A percentile compares a stretch with the other conserved stretches of the same genome.
phyloP scores from a whole-genome alignment of 1,284 basidiomycete species.

The Marasmius fiardii region DNA sequence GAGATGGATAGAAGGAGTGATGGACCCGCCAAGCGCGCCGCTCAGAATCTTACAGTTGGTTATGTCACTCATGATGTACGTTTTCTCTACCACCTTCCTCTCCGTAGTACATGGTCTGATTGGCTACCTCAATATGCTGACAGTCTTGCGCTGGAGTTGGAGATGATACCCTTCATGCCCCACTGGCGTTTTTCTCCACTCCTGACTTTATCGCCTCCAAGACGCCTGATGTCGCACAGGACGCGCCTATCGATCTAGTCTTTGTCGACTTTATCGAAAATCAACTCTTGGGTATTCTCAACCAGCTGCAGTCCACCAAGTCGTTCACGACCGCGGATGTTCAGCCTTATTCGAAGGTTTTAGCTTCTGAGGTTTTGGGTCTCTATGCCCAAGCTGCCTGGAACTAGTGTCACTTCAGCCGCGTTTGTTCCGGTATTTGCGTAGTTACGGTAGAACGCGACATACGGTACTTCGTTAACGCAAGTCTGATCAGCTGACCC shows the following conservation, averaged over 20 bases:
- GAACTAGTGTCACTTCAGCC: slow-evolving; percentile 36
- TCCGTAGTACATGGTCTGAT: not conserved
- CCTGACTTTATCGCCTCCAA: not conserved
- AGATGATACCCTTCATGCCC: slow-evolving; percentile 61
- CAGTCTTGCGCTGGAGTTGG: slow-evolving; percentile 69
- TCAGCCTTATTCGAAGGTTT: slow-evolving; percentile 43
- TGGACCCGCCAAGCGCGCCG: slow-evolving; percentile 31
- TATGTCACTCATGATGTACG: slow-evolving; percentile 74
- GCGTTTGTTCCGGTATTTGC: too few species aligned
- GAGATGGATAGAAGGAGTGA: slow-evolving; percentile 44
- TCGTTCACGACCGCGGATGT: slow-evolving; percentile 52
- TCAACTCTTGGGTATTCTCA: slow-evolving; percentile 52
- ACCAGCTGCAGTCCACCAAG: slow-evolving; percentile 46
- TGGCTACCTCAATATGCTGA: not conserved
- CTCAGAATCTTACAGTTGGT: slow-evolving; percentile 55
- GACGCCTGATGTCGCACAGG: slow-evolving; percentile 44
- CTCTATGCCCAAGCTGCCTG: slow-evolving; percentile 58
- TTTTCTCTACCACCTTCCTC: slow-evolving; percentile 8
- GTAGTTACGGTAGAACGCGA: too few species aligned
- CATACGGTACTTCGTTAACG: too few species aligned
- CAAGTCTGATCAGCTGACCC: too few species aligned
- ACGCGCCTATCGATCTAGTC: slow-evolving; percentile 61
- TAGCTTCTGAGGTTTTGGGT: slow-evolving; percentile 51
- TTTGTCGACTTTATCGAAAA: slow-evolving; percentile 65
- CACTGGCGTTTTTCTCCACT: slow-evolving; percentile 19